These are phyloP conservation scores for Vigna angularis DNA, from an alignment of 306 rosid genomes.

Conservation along the genomic window DNA sequence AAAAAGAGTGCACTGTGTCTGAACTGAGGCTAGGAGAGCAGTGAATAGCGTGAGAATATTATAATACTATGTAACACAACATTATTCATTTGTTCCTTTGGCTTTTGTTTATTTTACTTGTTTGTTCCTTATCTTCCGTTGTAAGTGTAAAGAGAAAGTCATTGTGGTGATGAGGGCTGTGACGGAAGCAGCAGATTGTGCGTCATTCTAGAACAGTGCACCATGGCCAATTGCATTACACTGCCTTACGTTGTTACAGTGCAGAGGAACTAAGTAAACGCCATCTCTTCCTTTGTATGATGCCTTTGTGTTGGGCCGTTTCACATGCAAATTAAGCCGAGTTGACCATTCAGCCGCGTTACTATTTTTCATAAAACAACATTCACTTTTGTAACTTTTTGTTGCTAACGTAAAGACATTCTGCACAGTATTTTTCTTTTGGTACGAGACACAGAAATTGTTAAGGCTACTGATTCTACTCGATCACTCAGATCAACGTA, in stretches of 20 bases:
- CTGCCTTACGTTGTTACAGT: constrained; percentile 46
- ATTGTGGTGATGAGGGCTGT: constrained; percentile 27
- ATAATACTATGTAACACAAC: constrained; percentile 19
- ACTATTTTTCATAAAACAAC: background rate
- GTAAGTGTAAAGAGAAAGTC: constrained; percentile 42
- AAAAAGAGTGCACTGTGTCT: background rate
- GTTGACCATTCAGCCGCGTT: constrained; percentile 25
- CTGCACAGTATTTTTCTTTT: background rate
- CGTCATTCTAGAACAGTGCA: constrained; percentile 42
- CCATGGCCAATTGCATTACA: constrained; percentile 43
- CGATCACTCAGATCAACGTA: too few species aligned
- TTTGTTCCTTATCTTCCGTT: constrained; percentile 11
- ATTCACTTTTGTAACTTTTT: background rate
- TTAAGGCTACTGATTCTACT: too few species aligned
- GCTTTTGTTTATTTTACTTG: constrained; percentile 27
- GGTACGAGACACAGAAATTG: too few species aligned
- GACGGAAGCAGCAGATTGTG: constrained; percentile 49
- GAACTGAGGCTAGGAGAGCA: constrained; percentile 7
- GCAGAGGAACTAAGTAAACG: constrained; percentile 21
- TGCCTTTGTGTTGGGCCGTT: background rate
- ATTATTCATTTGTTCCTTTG: constrained; percentile 23
- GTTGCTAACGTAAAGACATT: constrained; percentile 3
- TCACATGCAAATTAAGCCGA: background rate
- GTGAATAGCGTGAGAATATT: constrained; percentile 54
- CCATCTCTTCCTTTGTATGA: constrained; percentile 17